Evolutionary conservation across 768 basidiomycete species (phyloP).

Genomic region (Amanita pseudoporphyria): DNA sequence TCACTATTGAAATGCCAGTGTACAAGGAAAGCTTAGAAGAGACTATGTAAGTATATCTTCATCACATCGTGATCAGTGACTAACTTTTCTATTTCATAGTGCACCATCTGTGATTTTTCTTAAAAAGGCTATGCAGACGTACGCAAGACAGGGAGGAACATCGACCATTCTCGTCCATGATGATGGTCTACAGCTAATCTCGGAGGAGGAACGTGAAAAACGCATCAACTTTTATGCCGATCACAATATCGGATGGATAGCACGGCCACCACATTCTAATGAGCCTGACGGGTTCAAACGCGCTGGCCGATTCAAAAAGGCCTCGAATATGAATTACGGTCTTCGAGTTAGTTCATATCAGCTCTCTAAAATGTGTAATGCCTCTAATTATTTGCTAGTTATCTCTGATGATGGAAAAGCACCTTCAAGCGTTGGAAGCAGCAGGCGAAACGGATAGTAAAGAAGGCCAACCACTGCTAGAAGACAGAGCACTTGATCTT

Average conservation of each 20-base stretch:
- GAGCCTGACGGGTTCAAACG: slow-evolving; percentile 62
- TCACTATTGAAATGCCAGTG: slow-evolving; percentile 78
- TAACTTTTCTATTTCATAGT: slow-evolving; percentile 25
- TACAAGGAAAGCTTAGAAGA: slow-evolving; percentile 81
- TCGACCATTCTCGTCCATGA: slow-evolving; percentile 76
- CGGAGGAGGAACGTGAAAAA: slow-evolving; percentile 49
- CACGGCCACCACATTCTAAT: slow-evolving; percentile 62
- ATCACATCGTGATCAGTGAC: slow-evolving; percentile 1
- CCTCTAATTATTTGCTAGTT: slow-evolving; percentile 29
- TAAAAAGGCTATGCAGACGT: slow-evolving; percentile 86
- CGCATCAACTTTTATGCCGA: slow-evolving; percentile 69
- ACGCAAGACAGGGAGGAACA: slow-evolving; percentile 82
- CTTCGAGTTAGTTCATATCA: slow-evolving; percentile 24
- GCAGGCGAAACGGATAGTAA: slow-evolving; percentile 26
- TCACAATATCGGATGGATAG: slow-evolving; percentile 76
- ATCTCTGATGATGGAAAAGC: slow-evolving; percentile 53
- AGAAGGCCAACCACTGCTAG: slow-evolving; percentile 36
- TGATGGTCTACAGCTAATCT: slow-evolving; percentile 68
- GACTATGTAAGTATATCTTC: slow-evolving; percentile 52
- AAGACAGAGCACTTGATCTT: slow-evolving; percentile 63
- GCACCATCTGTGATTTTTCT: slow-evolving; percentile 66
- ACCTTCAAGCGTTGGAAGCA: slow-evolving; percentile 36
- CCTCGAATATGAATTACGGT: slow-evolving; percentile 84
- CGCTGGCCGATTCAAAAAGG: slow-evolving; percentile 87
- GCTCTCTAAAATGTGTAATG: neutral